Evolutionary conservation across 225 moss, liverwort and hornwort genomes (phyloP).

Genomic region (Pseudoscleropodium purum): DNA sequence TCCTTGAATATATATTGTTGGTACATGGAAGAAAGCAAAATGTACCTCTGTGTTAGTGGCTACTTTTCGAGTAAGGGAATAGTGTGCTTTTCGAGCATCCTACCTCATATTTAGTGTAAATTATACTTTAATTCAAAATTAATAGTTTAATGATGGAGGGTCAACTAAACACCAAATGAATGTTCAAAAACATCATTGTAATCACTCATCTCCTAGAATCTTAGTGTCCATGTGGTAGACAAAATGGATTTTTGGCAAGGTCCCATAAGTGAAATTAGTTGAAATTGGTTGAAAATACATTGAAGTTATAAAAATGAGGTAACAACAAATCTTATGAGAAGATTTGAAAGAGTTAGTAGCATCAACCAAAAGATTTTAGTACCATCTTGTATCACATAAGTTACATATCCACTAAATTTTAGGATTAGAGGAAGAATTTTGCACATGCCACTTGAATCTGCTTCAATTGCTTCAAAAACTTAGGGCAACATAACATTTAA

Average conservation of each 20-base stretch:
- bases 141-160: neutral
- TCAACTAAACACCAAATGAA: too few species aligned
- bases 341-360: neutral
- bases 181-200: neutral
- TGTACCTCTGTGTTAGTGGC: neutral
- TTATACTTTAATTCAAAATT: neutral
- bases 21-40: neutral
- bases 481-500: neutral
- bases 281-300: neutral
- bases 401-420: neutral
- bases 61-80: too few species aligned
- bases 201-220: too few species aligned
- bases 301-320: neutral
- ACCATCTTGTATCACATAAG: neutral
- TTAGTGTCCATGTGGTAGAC: rapidly evolving
- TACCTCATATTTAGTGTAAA: neutral
- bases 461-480: rapidly evolving
- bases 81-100: neutral
- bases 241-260: rapidly evolving
- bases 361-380: neutral
- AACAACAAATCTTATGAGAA: neutral
- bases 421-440: neutral
- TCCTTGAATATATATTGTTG: neutral
- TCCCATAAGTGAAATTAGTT: neutral
- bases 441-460: rapidly evolving